A percentile compares a stretch with the other conserved stretches of the same genome.
Conservation (phyloP, 2,329 filamentous ascomycete species). For the Madurella fahalii region DNA sequence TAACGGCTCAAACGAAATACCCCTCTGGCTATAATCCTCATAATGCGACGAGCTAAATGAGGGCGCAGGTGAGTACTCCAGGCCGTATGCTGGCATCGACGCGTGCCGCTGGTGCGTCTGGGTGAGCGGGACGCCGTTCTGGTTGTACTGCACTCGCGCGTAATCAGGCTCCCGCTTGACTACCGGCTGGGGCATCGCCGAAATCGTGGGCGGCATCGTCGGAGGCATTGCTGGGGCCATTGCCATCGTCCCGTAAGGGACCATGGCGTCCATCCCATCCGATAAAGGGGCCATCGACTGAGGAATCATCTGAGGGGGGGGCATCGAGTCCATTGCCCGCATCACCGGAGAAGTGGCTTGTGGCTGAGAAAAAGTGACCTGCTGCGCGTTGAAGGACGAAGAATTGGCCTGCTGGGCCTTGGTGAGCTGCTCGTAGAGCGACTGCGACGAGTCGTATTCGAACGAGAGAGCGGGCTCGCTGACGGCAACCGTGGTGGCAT, state of each 20-base stretch:
- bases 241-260: constrained; percentile 62
- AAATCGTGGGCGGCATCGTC: constrained; percentile 62
- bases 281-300: constrained; percentile 51
- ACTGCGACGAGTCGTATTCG: constrained; percentile 98
- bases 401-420: constrained; percentile 99
- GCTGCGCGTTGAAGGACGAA: constrained; percentile 86
- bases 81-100: constrained; percentile 92
- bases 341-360: constrained; percentile 86
- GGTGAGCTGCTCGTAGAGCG: constrained; percentile 97
- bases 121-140: constrained; percentile 79
- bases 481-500: constrained; percentile 93
- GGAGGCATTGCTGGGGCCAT: constrained; percentile 65
- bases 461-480: constrained; percentile 97
- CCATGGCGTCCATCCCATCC: constrained; percentile 69
- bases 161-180: constrained; percentile 90
- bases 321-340: constrained; percentile 89
- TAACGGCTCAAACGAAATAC: constrained; percentile 92
- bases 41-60: constrained; percentile 99
- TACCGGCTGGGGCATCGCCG: constrained; percentile 57
- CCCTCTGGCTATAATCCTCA: constrained; percentile 95
- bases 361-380: constrained; percentile 63
- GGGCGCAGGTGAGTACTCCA: constrained; percentile 96
- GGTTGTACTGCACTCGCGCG: constrained; percentile 79
- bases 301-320: constrained; percentile 59
- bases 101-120: constrained; percentile 88